Percentiles rank a stretch among this genome's conserved stretches.
Conservation (phyloP, 345 rosid genomes). For the Geranium rotundifolium region DNA sequence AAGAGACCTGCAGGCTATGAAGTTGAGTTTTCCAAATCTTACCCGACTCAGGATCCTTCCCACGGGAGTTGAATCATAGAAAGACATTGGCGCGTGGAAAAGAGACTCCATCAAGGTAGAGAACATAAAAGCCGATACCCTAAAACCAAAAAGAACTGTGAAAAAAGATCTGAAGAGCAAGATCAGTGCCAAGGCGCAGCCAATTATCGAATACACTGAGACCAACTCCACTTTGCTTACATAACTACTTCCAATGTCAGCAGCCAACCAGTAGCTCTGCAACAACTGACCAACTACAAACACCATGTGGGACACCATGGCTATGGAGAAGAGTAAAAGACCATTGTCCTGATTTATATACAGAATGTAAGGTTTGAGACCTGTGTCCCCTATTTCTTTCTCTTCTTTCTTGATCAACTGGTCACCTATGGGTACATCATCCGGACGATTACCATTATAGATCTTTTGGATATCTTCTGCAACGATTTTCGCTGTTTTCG, state of each 20-base stretch:
- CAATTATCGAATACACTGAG: constrained; percentile 17
- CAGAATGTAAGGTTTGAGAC: constrained; percentile 39
- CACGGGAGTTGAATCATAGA: constrained; percentile 39
- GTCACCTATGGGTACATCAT: constrained; percentile 10
- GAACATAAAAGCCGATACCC: constrained; percentile 23
- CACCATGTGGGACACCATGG: constrained; percentile 5
- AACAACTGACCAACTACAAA: constrained; percentile 22
- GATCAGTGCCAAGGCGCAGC: constrained; percentile 11
- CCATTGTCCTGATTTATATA: constrained; percentile 28
- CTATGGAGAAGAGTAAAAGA: constrained; percentile 16
- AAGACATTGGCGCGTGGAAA: constrained; percentile 40
- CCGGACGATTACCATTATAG: neutral
- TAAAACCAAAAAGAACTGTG: constrained; percentile 18
- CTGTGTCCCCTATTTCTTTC: constrained; percentile 31
- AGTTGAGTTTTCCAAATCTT: constrained; percentile 1
- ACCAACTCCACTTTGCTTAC: constrained; percentile 16
- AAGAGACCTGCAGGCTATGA: neutral
- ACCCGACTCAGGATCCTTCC: constrained; percentile 50
- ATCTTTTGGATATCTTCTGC: constrained; percentile 22
- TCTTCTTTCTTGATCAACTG: constrained; percentile 48
- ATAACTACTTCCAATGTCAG: constrained; percentile 14
- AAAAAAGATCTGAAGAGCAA: constrained; percentile 18
- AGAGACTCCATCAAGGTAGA: constrained; percentile 20
- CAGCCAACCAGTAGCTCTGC: constrained; percentile 34
- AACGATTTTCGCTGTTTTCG: neutral